These are phyloP conservation scores for Scheffersomyces spartinae DNA, from an alignment of 805 yeast species.

Conservation along the genomic window DNA sequence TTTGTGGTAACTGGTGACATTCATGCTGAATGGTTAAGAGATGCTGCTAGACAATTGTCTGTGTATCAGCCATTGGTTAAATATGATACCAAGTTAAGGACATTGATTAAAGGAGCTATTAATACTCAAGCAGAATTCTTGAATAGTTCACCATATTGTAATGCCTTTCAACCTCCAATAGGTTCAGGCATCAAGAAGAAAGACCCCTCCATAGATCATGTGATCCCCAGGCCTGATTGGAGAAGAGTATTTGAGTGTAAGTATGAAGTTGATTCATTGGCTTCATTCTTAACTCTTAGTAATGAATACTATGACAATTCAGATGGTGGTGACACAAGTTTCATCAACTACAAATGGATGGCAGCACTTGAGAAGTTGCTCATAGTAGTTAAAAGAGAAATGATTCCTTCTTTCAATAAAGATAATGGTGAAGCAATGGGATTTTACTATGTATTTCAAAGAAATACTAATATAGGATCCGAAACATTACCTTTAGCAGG, in stretches of 20 bases:
- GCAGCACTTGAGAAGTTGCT: conserved; percentile 43
- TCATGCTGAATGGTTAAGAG: conserved; percentile 89
- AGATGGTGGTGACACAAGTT: conserved; percentile 29
- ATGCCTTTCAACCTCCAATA: conserved; percentile 83
- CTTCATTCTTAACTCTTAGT: conserved; percentile 65
- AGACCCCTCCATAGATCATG: conserved; percentile 48
- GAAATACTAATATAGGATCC: conserved; percentile 64
- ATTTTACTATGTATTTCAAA: conserved; percentile 55
- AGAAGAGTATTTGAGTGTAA: conserved; percentile 74
- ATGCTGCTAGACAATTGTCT: conserved; percentile 72
- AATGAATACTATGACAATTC: conserved; percentile 58
- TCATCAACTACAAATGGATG: conserved; percentile 42
- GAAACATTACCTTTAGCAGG: conserved; percentile 77
- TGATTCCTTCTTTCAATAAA: conserved; percentile 46
- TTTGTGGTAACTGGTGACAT: conserved; percentile 88
- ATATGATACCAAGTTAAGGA: conserved; percentile 36
- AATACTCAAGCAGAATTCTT: conserved; percentile 65
- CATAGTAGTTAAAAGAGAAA: conserved; percentile 45
- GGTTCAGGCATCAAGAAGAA: conserved; percentile 36
- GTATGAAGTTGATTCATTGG: conserved; percentile 78
- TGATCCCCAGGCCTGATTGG: conserved; percentile 64
- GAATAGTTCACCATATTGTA: conserved; percentile 63
- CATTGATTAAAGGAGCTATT: conserved; percentile 66
- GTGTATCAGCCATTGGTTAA: conserved; percentile 56
- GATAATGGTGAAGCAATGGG: conserved; percentile 35